Evolutionary conservation across 2,329 filamentous ascomycete species (phyloP).

Genomic region (Leptographium wingfieldii): DNA sequence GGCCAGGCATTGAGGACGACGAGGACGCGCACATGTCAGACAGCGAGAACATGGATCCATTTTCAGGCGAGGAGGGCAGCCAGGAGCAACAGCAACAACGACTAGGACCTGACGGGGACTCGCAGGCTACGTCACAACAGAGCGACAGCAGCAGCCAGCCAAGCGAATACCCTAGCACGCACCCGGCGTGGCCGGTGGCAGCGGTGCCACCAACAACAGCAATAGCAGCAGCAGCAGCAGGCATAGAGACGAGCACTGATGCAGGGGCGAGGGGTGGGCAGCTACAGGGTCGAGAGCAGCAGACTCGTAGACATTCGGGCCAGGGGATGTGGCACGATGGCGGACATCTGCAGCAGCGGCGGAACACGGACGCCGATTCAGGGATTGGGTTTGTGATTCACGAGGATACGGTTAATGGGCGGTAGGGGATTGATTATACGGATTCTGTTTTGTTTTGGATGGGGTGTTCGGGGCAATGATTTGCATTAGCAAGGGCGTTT

Average conservation of each 20-base stretch:
- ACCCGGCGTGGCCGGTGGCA: conserved; percentile 18
- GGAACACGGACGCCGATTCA: neutral
- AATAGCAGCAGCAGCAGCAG: too few relatives aligned
- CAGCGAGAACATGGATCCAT: conserved; percentile 38
- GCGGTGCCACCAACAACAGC: neutral
- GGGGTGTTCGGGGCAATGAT: too few relatives aligned
- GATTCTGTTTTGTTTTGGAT: neutral
- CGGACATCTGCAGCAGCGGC: neutral
- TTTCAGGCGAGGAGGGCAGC: conserved; percentile 8
- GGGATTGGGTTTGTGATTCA: neutral
- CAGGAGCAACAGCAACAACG: neutral
- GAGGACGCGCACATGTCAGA: conserved; percentile 25
- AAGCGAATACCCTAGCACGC: conserved; percentile 43
- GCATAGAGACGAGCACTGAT: too few relatives aligned
- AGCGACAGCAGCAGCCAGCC: conserved; percentile 32
- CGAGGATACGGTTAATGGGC: neutral
- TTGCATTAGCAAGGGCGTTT: too few relatives aligned
- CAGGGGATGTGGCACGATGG: neutral
- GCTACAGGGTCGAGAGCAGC: neutral
- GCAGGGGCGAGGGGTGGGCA: neutral
- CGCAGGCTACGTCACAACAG: neutral
- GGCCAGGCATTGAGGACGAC: conserved; percentile 42
- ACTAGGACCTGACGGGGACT: neutral
- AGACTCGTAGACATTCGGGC: neutral
- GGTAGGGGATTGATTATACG: neutral